phyloP scores from a whole-genome alignment of 2,329 filamentous ascomycete species.

The Ceratocystis eucalypticola region DNA sequence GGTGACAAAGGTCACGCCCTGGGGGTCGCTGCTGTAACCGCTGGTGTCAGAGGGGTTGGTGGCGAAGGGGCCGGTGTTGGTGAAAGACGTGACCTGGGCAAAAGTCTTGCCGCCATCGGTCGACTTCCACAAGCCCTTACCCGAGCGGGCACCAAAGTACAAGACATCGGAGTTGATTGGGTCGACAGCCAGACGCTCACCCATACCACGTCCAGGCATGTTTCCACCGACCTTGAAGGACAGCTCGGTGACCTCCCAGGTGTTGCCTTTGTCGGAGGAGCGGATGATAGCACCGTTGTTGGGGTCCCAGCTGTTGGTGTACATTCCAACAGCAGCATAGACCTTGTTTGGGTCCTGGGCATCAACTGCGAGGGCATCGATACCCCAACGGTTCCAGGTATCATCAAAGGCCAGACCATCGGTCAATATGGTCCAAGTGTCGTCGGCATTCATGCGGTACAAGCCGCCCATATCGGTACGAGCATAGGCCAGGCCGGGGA shows the following conservation, averaged over 20 bases:
- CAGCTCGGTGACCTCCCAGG: slow-evolving; percentile 37
- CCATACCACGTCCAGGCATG: slow-evolving; percentile 47
- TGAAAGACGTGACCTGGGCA: slow-evolving; percentile 38
- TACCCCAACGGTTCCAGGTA: slow-evolving; percentile 42
- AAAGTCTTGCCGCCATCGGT: slow-evolving; percentile 43
- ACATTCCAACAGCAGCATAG: slow-evolving; percentile 42
- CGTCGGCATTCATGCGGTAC: slow-evolving; percentile 41
- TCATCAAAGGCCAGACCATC: slow-evolving; percentile 33
- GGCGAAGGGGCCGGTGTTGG: slow-evolving; percentile 36
- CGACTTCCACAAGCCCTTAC: slow-evolving; percentile 45
- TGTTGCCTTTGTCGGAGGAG: slow-evolving; percentile 40
- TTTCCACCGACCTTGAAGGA: slow-evolving; percentile 49
- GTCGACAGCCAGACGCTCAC: slow-evolving; percentile 45
- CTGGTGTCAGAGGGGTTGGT: slow-evolving; percentile 33
- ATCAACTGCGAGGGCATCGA: slow-evolving; percentile 44
- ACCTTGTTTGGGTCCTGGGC: slow-evolving; percentile 38
- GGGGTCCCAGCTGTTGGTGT: slow-evolving; percentile 48
- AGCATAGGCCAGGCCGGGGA: slow-evolving; percentile 39
- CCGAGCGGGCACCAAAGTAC: slow-evolving; percentile 45
- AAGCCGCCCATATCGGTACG: slow-evolving; percentile 45
- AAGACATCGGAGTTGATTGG: slow-evolving; percentile 43
- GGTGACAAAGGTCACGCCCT: slow-evolving; percentile 40
- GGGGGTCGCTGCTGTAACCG: slow-evolving; percentile 33
- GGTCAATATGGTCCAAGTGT: slow-evolving; percentile 42
- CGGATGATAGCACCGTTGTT: slow-evolving; percentile 41